Evolutionary conservation across 345 rosid genomes (phyloP), one percentile per base, ranked within the genome.

Genomic region (Salix exigua): DNA sequence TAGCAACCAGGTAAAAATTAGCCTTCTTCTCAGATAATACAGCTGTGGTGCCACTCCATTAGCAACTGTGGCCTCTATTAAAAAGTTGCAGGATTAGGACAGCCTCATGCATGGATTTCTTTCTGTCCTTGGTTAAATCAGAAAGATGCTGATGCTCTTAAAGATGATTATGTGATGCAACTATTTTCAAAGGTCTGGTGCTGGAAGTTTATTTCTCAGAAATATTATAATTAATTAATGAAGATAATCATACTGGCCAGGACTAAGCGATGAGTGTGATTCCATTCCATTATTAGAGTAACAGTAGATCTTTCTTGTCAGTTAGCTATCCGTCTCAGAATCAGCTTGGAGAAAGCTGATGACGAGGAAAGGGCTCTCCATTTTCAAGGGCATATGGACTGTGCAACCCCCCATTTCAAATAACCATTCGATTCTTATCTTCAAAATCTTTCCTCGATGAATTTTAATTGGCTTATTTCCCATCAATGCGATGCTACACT

Each of bases 321-420:
- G 71, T 67, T 80, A 70, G 73, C 75, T 83, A 81, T 77, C 77
- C 71, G 79, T 71, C 75, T 66, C 19, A 63, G 68, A 42, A 72
- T 75, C 78, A 75, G 73, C 72, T 76, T 73, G 21, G 51, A 28
- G 55, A 70, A 25, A 72, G 68, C 60, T 78, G 70, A 55, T 70
- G 68, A 77, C 28, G 31, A 48, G 21, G 40, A 68, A 69, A 46
- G 68, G 28, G n/a, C 62, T 71, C 44, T 68, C 58, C 7, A 73
- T 75, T 74, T 83, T 83, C 80, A 81, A 80, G 78, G 78, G 68
- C 84, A 80, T 42, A 76, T 60, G 72, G 69, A 79, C 73, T 82
- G 60, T 82, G 83, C 13, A 10, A 71, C 69, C 79, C 82, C 67
- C 71, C 55, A 74, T 74, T 79, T 86, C 83, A 77, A 86, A 74